phyloP scores from a whole-genome alignment of 208 protist genomes.

The Vickermania ingenoplastis region DNA sequence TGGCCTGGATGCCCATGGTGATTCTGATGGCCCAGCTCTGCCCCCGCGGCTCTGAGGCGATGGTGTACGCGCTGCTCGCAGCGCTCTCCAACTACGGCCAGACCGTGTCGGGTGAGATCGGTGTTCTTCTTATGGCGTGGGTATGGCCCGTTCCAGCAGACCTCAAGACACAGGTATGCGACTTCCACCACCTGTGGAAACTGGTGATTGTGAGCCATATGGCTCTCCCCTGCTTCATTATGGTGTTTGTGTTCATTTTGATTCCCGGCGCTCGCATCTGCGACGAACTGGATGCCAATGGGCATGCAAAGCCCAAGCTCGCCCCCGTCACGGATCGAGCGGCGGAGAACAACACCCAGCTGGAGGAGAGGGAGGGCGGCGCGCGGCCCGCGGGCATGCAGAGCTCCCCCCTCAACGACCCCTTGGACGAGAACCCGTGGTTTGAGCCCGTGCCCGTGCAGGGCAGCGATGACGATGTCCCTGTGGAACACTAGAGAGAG shows the following conservation, averaged over 20 bases:
- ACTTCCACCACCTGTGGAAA: conserved; percentile 51
- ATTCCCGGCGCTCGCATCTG: conserved; percentile 47
- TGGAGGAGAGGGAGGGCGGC: too few species aligned
- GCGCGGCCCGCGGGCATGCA: too few species aligned
- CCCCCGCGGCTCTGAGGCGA: conserved; percentile 45
- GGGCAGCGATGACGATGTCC: too few species aligned
- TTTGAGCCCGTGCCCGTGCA: too few species aligned
- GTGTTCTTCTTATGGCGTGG: conserved; percentile 35
- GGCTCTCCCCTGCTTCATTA: conserved; percentile 30
- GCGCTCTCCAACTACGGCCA: conserved; percentile 32
- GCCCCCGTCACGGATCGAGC: too few species aligned
- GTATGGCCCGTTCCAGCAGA: conserved; percentile 25
- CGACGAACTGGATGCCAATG: conserved; percentile 41
- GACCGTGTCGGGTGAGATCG: conserved; percentile 31
- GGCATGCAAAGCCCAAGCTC: conserved; percentile 6
- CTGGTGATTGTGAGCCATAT: conserved; percentile 52
- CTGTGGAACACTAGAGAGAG: too few species aligned
- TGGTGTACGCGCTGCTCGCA: conserved; percentile 47
- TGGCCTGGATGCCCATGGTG: conserved; percentile 44
- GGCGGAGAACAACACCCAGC: too few species aligned
- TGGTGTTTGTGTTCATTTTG: conserved; percentile 50
- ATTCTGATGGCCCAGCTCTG: conserved; percentile 45
- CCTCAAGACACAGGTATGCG: conserved; percentile 14
- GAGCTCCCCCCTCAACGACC: too few species aligned
- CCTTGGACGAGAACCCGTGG: too few species aligned